A percentile compares a stretch with the other conserved stretches of the same genome.
Conservation (phyloP, 73 alveolate species). For the Paramecium sexaurelia region DNA sequence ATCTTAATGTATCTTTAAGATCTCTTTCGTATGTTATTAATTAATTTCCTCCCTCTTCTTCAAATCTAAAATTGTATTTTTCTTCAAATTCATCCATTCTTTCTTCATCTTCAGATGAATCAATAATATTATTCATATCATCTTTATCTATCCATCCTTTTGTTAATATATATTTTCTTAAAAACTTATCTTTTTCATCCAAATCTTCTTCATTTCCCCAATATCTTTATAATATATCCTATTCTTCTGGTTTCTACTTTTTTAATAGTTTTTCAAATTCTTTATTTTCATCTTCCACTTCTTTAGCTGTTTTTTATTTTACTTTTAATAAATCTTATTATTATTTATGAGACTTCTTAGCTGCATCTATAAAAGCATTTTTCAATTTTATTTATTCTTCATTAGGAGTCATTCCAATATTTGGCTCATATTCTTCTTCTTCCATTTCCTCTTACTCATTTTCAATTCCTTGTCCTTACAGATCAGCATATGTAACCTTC, state of each 20-base stretch:
- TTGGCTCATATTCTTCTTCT: constrained; percentile 34
- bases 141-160: constrained; percentile 69
- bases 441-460: constrained; percentile 58
- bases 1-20: constrained; percentile 33
- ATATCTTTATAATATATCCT: constrained; percentile 43
- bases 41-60: constrained; percentile 59
- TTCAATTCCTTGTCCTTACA: constrained; percentile 41
- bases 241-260: constrained; percentile 35
- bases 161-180: constrained; percentile 65
- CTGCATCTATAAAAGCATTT: constrained; percentile 63
- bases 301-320: constrained; percentile 2
- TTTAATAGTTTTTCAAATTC: constrained; percentile 55
- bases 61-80: constrained; percentile 59
- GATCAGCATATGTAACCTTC: constrained; percentile 53
- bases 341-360: not conserved
- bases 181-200: constrained; percentile 64
- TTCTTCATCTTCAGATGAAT: constrained; percentile 63
- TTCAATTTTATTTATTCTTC: constrained; percentile 53
- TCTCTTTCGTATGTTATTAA: constrained; percentile 61
- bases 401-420: constrained; percentile 51
- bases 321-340: constrained; percentile 20
- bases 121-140: constrained; percentile 49
- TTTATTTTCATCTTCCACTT: constrained; percentile 66
- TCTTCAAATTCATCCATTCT: constrained; percentile 60
- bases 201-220: constrained; percentile 59